Evolutionary conservation across 2,329 filamentous ascomycete species (phyloP).

Genomic region (Pseudogymnoascus sp.): DNA sequence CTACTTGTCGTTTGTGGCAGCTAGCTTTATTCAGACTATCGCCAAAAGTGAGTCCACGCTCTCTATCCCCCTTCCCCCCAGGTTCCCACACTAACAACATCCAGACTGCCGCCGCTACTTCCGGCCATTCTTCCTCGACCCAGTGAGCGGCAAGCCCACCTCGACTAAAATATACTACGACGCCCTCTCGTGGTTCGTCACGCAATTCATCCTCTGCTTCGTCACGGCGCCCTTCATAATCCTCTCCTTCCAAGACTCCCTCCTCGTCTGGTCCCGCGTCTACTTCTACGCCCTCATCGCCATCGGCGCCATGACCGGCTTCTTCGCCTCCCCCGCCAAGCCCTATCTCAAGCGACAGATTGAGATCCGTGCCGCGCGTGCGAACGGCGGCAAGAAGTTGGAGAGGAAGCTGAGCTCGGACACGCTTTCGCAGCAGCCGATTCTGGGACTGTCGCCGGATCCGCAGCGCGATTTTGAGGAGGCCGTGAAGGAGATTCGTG

Average conservation of each 20-base stretch:
- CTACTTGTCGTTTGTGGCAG: conserved; percentile 83
- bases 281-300: conserved; percentile 80
- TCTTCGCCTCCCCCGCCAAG: conserved; percentile 77
- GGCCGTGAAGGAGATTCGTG: conserved; percentile 43
- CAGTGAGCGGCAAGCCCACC: conserved; percentile 60
- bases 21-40: conserved; percentile 82
- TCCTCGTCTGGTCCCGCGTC: conserved; percentile 72
- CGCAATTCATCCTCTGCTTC: conserved; percentile 79
- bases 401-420: conserved; percentile 49
- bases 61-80: background rate
- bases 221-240: conserved; percentile 77
- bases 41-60: conserved; percentile 69
- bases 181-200: conserved; percentile 61
- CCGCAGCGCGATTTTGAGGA: conserved; percentile 63
- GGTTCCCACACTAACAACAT: conserved; percentile 13
- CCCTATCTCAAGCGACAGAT: conserved; percentile 50
- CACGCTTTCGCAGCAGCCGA: conserved; percentile 45
- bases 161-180: conserved; percentile 82
- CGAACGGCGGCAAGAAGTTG: conserved; percentile 23
- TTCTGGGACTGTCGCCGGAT: conserved; percentile 73
- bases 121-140: conserved; percentile 85
- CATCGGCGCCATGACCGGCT: conserved; percentile 54
- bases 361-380: conserved; percentile 41
- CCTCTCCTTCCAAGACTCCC: conserved; percentile 60
- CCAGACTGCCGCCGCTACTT: conserved; percentile 81